Conservation (phyloP, 139 green algal genomes). For the Yamagishiella unicocca region DNA sequence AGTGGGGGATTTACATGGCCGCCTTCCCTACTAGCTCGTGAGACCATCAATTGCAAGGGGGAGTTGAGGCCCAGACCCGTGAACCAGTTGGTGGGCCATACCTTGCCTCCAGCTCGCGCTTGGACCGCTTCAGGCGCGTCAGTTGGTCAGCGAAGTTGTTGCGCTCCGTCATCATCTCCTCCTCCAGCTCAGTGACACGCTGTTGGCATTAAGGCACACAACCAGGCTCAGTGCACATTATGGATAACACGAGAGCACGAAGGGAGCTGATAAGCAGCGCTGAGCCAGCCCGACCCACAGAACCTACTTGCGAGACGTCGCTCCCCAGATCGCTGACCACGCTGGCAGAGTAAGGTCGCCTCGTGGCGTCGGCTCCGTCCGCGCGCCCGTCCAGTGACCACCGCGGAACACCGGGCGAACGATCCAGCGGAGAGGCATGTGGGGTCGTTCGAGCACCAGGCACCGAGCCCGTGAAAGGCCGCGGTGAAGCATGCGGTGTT, state of each 20-base stretch:
- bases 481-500: neutral
- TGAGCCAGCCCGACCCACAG: no score
- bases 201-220: neutral
- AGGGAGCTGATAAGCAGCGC: no score
- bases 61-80: no score
- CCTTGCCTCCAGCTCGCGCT: constrained; percentile 35
- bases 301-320: constrained; percentile 8
- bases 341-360: neutral
- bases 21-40: no score
- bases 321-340: constrained; percentile 30
- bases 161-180: constrained; percentile 39
- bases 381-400: neutral
- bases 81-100: no score
- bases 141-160: constrained; percentile 39
- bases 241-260: no score
- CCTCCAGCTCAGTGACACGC: constrained; percentile 45
- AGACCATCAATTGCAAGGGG: no score
- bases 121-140: neutral
- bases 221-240: no score
- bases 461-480: neutral
- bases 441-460: no score
- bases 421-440: neutral
- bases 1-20: no score
- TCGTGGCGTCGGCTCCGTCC: neutral
- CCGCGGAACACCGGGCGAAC: neutral